These are phyloP conservation scores for Prosopis cineraria DNA, from an alignment of 306 rosid genomes.

Conservation along the genomic window DNA sequence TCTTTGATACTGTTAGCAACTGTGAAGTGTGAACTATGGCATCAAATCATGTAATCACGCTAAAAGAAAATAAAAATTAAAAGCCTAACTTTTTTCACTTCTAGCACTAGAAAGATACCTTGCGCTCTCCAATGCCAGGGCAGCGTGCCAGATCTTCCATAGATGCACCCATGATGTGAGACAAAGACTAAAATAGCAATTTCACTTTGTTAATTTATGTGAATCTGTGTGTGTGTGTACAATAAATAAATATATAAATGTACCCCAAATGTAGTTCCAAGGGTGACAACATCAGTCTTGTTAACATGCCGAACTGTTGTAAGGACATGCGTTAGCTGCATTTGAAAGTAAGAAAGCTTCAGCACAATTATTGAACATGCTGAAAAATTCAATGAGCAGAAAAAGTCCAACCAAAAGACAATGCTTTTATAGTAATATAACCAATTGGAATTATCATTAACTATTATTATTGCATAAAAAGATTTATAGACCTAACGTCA, in stretches of 20 bases:
- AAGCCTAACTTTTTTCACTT: constrained; percentile 19
- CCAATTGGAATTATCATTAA: neutral
- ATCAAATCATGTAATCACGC: constrained; percentile 23
- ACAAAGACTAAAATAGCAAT: constrained; percentile 68
- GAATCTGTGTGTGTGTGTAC: neutral
- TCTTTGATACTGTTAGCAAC: constrained; percentile 6
- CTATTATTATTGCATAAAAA: neutral
- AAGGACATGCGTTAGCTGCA: constrained; percentile 73
- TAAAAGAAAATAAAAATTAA: constrained; percentile 3
- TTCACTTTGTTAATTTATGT: constrained; percentile 22
- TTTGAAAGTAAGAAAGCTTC: constrained; percentile 34
- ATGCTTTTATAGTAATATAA: constrained; percentile 31
- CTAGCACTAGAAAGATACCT: constrained; percentile 54
- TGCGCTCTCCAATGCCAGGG: constrained; percentile 99
- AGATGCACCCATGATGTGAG: constrained; percentile 92
- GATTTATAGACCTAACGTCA: constrained; percentile 6
- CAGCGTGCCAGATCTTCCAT: constrained; percentile 99
- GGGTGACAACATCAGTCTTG: constrained; percentile 97
- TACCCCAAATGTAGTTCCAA: constrained; percentile 95
- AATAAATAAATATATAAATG: constrained; percentile 21
- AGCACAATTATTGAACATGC: constrained; percentile 28
- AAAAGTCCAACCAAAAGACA: neutral
- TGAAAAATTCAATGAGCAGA: constrained; percentile 19
- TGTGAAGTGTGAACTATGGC: constrained; percentile 2
- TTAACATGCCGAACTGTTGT: constrained; percentile 84